Base-by-base conservation (phyloP, 441 rosid species). In the Aquilaria agallochum region DNA sequence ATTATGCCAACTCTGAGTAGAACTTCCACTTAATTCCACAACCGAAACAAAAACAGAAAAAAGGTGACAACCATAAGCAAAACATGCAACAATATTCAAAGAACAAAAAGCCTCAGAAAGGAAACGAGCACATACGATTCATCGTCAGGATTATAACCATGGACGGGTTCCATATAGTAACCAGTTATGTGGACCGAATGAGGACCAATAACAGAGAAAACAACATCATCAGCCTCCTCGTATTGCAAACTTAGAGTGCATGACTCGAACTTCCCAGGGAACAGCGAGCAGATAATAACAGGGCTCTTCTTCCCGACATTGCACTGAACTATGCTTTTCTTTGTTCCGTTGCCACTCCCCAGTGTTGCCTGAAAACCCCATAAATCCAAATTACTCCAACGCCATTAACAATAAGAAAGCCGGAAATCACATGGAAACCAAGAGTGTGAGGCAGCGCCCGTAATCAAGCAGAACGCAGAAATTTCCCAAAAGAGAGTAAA, bases 151-250 rank as follows among this genome's bases (percentile, higher is more conserved):
- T 1, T 59, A 34, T 33, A 40, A 12, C 30, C 55, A 20, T n/a
- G 63, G 0, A 68, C 27, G 9, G 27, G 2, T 1, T 34, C 7
- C 15, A 3, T 0, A 72, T 74, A 90, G 79, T 83, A 86, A 67
- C 96, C 96, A 60, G 94, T 75, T 58, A 92, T 82, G 59, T 92
- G 98, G 70, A 89, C 77, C 53, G 84, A 81, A 1, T 73, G 80
- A 32, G 92, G 87, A 12, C 98, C 96, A 31, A 92, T 53, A 42
- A 92, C 94, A 0, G 92, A 87, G 69, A 92, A 88, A 9, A 83
- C 58, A 56, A 87, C 98, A 34, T 88, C 82, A 33, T 79, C 85
- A 56, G 71, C 69, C 69, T 89, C 95, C 34, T 88, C 86, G 62
- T 83, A 92, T 76, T 88, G 94, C 62, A 90, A 60, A 66, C 89